Conservation (phyloP, 2,329 filamentous ascomycete species). For the Penicillium janthinellum region DNA sequence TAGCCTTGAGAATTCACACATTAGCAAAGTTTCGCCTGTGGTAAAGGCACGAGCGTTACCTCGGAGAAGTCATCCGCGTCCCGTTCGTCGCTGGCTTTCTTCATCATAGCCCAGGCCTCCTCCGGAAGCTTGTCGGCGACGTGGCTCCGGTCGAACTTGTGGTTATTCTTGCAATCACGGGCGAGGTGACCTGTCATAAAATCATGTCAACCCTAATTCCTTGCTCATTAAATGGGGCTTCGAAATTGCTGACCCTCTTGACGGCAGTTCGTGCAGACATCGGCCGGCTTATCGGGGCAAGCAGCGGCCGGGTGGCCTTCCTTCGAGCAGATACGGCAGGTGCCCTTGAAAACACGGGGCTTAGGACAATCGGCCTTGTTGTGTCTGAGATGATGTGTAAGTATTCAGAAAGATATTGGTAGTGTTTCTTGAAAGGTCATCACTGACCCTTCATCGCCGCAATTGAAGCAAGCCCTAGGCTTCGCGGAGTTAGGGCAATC, state of each 20-base stretch:
- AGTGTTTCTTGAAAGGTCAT: background rate
- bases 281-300: constrained; percentile 48
- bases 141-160: constrained; percentile 46
- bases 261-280: constrained; percentile 52
- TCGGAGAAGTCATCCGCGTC: constrained; percentile 56
- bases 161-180: constrained; percentile 48
- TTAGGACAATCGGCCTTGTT: constrained; percentile 47
- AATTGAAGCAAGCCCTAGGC: constrained; percentile 15
- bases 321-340: constrained; percentile 49
- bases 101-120: constrained; percentile 54
- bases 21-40: constrained; percentile 8
- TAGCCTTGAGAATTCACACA: constrained; percentile 31
- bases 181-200: constrained; percentile 44
- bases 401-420: background rate
- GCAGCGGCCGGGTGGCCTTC: constrained; percentile 49
- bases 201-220: background rate
- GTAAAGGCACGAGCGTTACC: constrained; percentile 27
- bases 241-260: constrained; percentile 41
- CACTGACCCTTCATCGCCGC: constrained; percentile 18
- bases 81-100: constrained; percentile 50
- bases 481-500: constrained; percentile 48
- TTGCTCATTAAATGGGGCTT: background rate
- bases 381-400: constrained; percentile 8
- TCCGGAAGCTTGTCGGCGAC: constrained; percentile 51
- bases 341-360: constrained; percentile 50